Evolutionary conservation across 2,329 filamentous ascomycete species (phyloP).

Genomic region (Verticillium zaregamsianum): DNA sequence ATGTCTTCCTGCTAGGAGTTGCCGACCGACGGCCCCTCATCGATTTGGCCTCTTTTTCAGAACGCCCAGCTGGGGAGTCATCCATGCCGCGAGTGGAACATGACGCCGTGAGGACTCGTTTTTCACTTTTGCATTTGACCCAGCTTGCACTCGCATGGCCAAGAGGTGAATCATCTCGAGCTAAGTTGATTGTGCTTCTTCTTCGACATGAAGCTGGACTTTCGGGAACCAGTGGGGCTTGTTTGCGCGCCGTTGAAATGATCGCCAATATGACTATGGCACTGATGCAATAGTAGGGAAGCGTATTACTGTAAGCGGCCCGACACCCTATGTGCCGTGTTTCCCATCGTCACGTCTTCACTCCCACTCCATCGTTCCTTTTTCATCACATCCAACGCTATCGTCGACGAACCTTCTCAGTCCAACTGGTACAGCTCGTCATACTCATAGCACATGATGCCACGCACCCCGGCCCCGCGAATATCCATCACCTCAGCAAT

Average conservation of each 20-base stretch:
- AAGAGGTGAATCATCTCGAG: neutral
- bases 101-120: neutral
- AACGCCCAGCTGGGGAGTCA: neutral
- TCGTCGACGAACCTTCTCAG: neutral
- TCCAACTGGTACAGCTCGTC: neutral
- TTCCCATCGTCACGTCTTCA: neutral
- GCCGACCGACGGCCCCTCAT: neutral
- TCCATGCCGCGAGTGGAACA: neutral
- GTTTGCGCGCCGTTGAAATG: neutral
- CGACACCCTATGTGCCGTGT: neutral
- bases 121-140: neutral
- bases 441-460: neutral
- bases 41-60: neutral
- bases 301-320: neutral
- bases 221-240: neutral
- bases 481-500: neutral
- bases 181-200: neutral
- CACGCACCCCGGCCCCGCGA: neutral
- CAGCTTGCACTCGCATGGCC: neutral
- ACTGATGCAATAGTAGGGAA: neutral
- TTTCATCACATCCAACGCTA: neutral
- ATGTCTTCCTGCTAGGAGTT: neutral
- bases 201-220: neutral
- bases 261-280: neutral
- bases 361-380: neutral